Base-by-base conservation (phyloP, 2,329 filamentous ascomycete genomes). In the Beauveria sp. region DNA sequence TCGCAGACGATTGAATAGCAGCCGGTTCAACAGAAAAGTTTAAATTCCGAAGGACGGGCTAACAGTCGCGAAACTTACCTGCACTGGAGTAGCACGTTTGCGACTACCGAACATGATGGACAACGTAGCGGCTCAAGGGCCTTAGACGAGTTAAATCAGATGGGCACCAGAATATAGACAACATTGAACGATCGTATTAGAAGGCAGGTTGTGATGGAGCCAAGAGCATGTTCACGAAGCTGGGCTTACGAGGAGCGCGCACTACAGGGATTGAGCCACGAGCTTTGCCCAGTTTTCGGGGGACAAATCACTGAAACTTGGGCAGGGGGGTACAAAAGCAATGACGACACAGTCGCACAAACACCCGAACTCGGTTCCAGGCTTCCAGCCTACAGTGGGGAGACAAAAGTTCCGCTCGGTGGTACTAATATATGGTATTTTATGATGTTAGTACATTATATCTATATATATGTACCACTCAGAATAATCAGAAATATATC, bases 31-130 rank as follows among this genome's bases (percentile, higher is more conserved):
- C 43, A 55, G 37, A 41, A 61, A 61, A 61, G 51, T 34, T 50
- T 61, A 55, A 61, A 48, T 44, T 24, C 24, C 46, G 30, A 47
- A 9, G 6, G 22, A 37, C n/a, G 43, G 53, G 43, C 51, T 41
- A 34, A 37, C 34, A 41, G 43, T 30, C 30, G 48, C 44, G 53
- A 40, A 63, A 66, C 65, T 56, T 66, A 66, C 65, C 63, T 61
- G 61, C 47, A 62, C 46, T 40, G 61, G 61, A 12, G 65, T 46
- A 51, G 59, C 61, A 46, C 61, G 65, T 50, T 63, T 61, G 46
- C 64, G 65, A 43, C 64, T 61, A 40, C 64, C 64, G 65, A 66
- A 65, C 65, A 66, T 66, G 50, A 46, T 44, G 61, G 26, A 43
- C 52, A 60, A 55, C 28, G 47, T 41, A 12, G 53, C 48, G 37